Evolutionary conservation across 2,329 filamentous ascomycete genomes (phyloP), one percentile per base, ranked within the genome.

Genomic region (Eutypa lata): DNA sequence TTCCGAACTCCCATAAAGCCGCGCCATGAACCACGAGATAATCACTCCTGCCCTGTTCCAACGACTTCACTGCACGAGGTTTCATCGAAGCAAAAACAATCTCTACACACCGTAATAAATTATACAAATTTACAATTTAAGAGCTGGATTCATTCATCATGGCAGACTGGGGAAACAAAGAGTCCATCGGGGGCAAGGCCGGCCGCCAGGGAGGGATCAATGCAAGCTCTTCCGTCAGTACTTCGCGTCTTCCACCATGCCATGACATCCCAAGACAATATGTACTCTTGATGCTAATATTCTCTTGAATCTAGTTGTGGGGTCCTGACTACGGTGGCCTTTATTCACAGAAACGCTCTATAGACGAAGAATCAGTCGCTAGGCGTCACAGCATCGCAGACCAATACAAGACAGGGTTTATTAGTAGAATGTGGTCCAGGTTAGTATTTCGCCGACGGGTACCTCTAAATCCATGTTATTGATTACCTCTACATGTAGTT

Each of bases 381-480:
- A 52, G 51, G 33, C 56, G 53, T 3, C 18, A 52, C n/a, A 57
- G 56, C 28, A 47, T 57, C 22, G 22, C 51, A 11, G 53, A 56
- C 2, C 56, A 58, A 21, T 54, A 54, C 18, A 52, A 45, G 5
- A 26, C 47, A 1, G 53, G 53, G 1, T 56, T 53, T 31, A n/a
- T 52, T 16, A 46, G 51, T 26, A 40, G 37, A 13, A 49, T 51
- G 53, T 58, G 56, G 56, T 33, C 33, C 21, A 54, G 40, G 56
- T 58, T 21, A 40, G 55, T 50, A 4, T 33, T 24, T n/a, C 19
- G n/a, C 13, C 22, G 10, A 2, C 13, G 4, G 13, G 21, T 16
- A 13, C 7, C 14, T 45, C 6, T 43, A 7, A 19, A 13, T 16
- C 14, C n/a, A 19, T 5, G 40, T 26, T n/a, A n/a, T 11, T 26